Base-by-base conservation (phyloP, 495 filamentous ascomycete genomes). In the Chaetomidium leptoderma region DNA sequence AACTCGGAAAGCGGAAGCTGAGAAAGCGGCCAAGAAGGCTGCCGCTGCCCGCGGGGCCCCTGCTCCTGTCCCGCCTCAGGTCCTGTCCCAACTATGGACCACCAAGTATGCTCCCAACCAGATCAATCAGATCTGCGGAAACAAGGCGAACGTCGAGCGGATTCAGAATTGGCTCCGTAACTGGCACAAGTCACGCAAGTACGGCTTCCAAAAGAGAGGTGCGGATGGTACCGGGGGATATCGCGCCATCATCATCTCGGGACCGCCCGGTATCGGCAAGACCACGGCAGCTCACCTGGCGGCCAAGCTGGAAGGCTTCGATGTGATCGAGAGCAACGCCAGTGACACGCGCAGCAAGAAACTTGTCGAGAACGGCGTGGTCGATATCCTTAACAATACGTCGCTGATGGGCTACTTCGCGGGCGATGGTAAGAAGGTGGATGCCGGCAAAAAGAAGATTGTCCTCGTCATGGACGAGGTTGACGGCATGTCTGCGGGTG, bases 401-500 rank as follows among this genome's bases (percentile, higher is more conserved):
- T 97, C 92, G 7, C 72, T 99, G 24, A 81, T 90, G 60, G 93
- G 93, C 9, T 97, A 88, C 74, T 97, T 97, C 67, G 86, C 91
- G n/a, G 86, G 83, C 16, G 85, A 89, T 43, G 87, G 86, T 37
- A 86, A 91, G 74, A 82, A 88, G 56, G 85, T 95, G 5, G 85
- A 97, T 52, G 74, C 75, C 29, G 78, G 77, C 21, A 97, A 92
- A 73, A 92, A 92, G 75, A 96, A 95, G 58, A 82, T 97, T 26
- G 89, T 96, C 9, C 76, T 99, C 13, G 87, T 99, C 75, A 97
- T 99, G 95, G 93, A 99, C 64, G 93, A 99, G 71, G 93, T 99
- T 6, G 93, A 99, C 66, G 93, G 93, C 33, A 99, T 99, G 93
- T 96, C 92, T 45, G 91, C 91, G 40, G 93, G 93, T 63, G 93